Evolutionary conservation across 257 asterid species (phyloP).

Genomic region (Solanum ossicruentum): DNA sequence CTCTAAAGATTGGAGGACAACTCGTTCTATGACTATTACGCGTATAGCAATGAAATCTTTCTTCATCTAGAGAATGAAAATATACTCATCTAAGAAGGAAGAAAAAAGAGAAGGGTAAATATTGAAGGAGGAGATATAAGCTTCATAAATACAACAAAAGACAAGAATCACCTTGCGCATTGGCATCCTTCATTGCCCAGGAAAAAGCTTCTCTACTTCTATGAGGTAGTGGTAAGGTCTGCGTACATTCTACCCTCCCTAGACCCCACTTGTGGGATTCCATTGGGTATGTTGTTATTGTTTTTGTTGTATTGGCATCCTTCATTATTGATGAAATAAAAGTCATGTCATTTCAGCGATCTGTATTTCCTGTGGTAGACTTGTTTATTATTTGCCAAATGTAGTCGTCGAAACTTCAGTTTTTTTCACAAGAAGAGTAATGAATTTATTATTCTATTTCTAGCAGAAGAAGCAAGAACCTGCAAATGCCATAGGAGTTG

Average conservation of each 20-base stretch:
- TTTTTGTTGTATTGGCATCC: background rate
- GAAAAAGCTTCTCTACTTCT: too few species aligned
- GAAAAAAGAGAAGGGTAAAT: background rate
- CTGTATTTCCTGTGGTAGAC: background rate
- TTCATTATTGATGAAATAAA: background rate
- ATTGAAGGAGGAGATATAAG: background rate
- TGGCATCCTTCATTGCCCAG: background rate
- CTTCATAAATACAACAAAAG: background rate
- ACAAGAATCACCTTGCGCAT: background rate
- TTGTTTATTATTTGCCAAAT: background rate
- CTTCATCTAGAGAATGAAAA: background rate
- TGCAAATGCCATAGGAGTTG: slow-evolving; percentile 25
- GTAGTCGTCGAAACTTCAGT: background rate
- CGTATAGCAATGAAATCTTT: background rate
- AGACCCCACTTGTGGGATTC: too few species aligned
- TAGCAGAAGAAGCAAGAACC: slow-evolving; percentile 67
- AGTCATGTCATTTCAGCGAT: background rate
- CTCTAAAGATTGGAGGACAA: background rate
- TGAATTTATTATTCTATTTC: background rate
- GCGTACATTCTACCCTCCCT: too few species aligned
- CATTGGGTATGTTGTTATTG: too few species aligned
- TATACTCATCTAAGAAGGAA: background rate
- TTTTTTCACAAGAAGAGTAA: background rate
- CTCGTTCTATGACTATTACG: background rate
- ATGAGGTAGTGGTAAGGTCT: too few species aligned